A percentile compares a stretch with the other conserved stretches of the same genome.
Evolutionary conservation across 441 rosid species (phyloP).

Genomic region (Biscutella laevigata): DNA sequence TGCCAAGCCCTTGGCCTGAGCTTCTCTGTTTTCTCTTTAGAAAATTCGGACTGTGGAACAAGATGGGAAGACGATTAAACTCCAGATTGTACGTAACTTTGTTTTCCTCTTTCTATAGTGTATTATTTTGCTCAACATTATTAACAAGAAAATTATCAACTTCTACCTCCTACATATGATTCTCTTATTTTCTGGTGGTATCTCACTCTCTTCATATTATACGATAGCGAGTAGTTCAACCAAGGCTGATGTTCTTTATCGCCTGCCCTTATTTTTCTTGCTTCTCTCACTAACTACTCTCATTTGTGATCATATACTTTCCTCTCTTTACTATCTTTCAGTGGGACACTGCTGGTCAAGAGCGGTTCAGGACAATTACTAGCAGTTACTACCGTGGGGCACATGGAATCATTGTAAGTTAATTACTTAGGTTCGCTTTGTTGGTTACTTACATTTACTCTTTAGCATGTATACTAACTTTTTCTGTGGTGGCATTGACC

Average conservation of each 20-base stretch:
- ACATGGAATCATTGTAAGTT: constrained; percentile 48
- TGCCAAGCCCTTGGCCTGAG: neutral
- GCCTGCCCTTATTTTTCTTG: neutral
- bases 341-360: constrained; percentile 82
- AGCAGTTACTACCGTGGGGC: constrained; percentile 74
- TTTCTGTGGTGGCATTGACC: neutral
- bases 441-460: neutral
- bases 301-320: neutral
- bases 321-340: constrained; percentile 16
- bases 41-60: neutral
- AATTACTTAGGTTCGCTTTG: neutral
- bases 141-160: neutral
- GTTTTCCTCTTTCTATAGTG: neutral
- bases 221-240: neutral
- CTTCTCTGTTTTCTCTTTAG: neutral
- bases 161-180: neutral
- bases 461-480: neutral
- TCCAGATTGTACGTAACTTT: constrained; percentile 45
- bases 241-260: neutral
- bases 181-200: neutral
- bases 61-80: constrained; percentile 37
- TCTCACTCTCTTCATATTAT: neutral
- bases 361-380: constrained; percentile 63
- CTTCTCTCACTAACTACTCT: neutral
- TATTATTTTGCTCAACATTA: neutral